Evolutionary conservation across 83 land plant genomes (phyloP), one percentile per base, ranked within the genome.

Genomic region (Isoetes engelmannii): DNA sequence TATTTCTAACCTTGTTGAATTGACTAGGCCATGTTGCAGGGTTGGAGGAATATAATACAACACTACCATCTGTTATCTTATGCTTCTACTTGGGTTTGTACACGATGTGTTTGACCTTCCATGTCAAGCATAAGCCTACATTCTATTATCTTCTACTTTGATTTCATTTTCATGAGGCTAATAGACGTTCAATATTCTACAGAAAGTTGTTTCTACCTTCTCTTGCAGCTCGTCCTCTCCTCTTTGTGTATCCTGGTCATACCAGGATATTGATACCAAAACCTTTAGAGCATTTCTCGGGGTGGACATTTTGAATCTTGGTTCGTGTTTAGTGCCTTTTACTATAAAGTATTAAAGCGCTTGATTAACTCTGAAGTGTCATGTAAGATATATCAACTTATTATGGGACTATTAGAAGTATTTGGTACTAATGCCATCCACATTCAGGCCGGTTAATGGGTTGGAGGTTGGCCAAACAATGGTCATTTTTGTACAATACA

Each of bases 211-310:
- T 92, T 12, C 76, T 92, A 63, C 98, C 98, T 47, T 85, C 98
- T 47, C 62, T 92, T 85, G 98, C 96, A 37, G 87, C 96, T 42
- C 96, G 89, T 65, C 98, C 98, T 10, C 68, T 92, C 67, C 68
- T 92, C 76, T 89, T 92, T 95, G 98, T 92, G 17, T 92, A 92
- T 87, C 96, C 96, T 61, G 98, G 98, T 44, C 84, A 86, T 68
- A 92, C 98, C 5, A 84, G 87, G 10, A 87, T 92, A 8, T 58
- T 89, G 43, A 82, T 92, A 44, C 98, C 98, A 72, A 92, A 92
- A 73, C 98, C 63, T 79, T 92, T 15, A 64, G 83, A 47, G 82
- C 85, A 48, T 79, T 73, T 74, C 73, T 92, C 66, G 98, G 96
- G 45, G 6, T 80, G 15, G 74, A 81, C 4, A 62, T 85, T 48